phyloP scores from a whole-genome alignment of 371 early-diverging fungal genomes.

The Mucor piriformis region DNA sequence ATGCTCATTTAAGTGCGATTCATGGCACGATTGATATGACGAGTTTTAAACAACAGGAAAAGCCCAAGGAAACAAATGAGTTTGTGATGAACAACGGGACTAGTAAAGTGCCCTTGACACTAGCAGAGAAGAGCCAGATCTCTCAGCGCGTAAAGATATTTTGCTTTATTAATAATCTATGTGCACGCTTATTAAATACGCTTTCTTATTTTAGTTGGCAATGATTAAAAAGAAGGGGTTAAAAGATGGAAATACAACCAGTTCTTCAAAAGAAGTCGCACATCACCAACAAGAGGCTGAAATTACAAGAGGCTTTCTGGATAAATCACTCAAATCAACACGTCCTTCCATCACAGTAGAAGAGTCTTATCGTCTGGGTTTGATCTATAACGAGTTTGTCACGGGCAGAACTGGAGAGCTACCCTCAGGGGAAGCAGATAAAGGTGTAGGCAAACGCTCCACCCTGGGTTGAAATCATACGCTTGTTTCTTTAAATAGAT shows the following conservation, averaged over 20 bases:
- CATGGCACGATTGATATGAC: constrained; percentile 69
- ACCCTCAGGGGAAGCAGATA: constrained; percentile 67
- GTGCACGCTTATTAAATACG: not conserved
- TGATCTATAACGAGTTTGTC: constrained; percentile 70
- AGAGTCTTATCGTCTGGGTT: constrained; percentile 57
- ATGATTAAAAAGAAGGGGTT: constrained; percentile 55
- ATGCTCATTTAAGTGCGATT: constrained; percentile 89
- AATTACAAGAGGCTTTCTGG: constrained; percentile 59
- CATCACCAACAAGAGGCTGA: constrained; percentile 33
- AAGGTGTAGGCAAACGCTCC: constrained; percentile 68
- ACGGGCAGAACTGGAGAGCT: constrained; percentile 71
- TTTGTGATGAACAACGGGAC: constrained; percentile 42
- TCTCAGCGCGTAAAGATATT: constrained; percentile 52
- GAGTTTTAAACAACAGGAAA: constrained; percentile 46
- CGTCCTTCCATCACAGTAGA: constrained; percentile 69
- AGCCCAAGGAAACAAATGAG: constrained; percentile 27
- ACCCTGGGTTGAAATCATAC: constrained; percentile 54
- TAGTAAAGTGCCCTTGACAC: constrained; percentile 51
- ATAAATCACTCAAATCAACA: constrained; percentile 60
- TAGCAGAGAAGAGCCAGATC: constrained; percentile 66
- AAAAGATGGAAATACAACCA: constrained; percentile 1
- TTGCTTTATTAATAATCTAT: not conserved
- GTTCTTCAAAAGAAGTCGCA: constrained; percentile 1
- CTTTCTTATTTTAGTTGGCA: constrained; percentile 38
- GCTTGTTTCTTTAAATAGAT: not conserved